A percentile compares a stretch with the other conserved stretches of the same genome.
phyloP scores from a whole-genome alignment of 352 stramenopile genomes.

The Globisporangium barbulae region DNA sequence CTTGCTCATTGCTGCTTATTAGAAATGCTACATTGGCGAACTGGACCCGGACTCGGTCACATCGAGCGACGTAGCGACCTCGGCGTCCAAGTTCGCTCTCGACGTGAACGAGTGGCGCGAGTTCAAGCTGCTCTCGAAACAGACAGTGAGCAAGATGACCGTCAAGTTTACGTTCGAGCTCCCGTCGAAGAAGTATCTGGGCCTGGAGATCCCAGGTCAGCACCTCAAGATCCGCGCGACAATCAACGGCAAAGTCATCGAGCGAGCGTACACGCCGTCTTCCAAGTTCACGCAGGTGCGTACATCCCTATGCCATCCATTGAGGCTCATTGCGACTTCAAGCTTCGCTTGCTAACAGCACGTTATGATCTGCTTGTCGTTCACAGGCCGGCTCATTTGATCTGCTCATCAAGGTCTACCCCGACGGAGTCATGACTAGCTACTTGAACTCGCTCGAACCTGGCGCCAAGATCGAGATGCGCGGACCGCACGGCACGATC shows the following conservation, averaged over 20 bases:
- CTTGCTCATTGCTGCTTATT: background rate
- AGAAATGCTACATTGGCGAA: slow-evolving; percentile 79
- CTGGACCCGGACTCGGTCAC: slow-evolving; percentile 53
- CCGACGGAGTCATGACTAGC: slow-evolving; percentile 67
- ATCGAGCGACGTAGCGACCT: background rate
- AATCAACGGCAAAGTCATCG: slow-evolving; percentile 73
- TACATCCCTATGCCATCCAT: background rate
- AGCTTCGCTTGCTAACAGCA: background rate
- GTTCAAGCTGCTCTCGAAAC: slow-evolving; percentile 60
- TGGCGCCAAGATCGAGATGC: slow-evolving; percentile 69
- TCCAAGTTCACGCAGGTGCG: slow-evolving; percentile 62
- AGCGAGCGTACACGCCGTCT: slow-evolving; percentile 74
- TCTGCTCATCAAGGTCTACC: slow-evolving; percentile 77
- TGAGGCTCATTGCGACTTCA: background rate
- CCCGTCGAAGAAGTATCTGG: slow-evolving; percentile 54
- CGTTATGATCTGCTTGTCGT: background rate
- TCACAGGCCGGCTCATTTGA: slow-evolving; percentile 56
- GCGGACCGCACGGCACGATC: slow-evolving; percentile 61
- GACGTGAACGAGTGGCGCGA: slow-evolving; percentile 61
- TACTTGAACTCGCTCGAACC: slow-evolving; percentile 53
- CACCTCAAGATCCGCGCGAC: slow-evolving; percentile 77
- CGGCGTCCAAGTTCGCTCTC: slow-evolving; percentile 44
- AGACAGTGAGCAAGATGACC: slow-evolving; percentile 49
- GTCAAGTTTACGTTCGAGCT: slow-evolving; percentile 81
- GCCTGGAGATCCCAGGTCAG: slow-evolving; percentile 66